These are phyloP conservation scores for Lipomyces spencermartinsiae DNA, from an alignment of 805 yeast genomes.

Conservation along the genomic window DNA sequence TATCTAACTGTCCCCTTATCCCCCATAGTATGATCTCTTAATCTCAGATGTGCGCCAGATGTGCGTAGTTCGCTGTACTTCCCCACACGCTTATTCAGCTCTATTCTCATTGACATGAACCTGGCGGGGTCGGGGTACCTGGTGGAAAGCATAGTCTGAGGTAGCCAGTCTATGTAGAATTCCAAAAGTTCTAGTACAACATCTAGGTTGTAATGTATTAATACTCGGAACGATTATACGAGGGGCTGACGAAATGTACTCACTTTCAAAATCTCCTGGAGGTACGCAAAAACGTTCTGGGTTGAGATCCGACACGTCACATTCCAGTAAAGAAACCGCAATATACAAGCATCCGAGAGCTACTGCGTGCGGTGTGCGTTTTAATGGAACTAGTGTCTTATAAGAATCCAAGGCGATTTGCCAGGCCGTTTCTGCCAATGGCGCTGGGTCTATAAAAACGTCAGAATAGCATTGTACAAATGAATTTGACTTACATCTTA, in stretches of 20 bases:
- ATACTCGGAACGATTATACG: background rate
- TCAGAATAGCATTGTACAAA: background rate
- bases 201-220: slow-evolving; percentile 12
- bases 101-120: slow-evolving; percentile 36
- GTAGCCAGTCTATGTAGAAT: slow-evolving; percentile 37
- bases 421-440: slow-evolving; percentile 66
- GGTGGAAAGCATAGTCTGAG: slow-evolving; percentile 26
- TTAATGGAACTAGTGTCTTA: slow-evolving; percentile 66
- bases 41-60: background rate
- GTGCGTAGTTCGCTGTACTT: background rate
- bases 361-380: slow-evolving; percentile 71
- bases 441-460: slow-evolving; percentile 49
- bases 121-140: slow-evolving; percentile 20
- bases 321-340: slow-evolving; percentile 54
- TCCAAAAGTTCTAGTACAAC: slow-evolving; percentile 35
- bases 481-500: slow-evolving; percentile 20
- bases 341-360: slow-evolving; percentile 67
- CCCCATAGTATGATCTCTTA: slow-evolving; percentile 30
- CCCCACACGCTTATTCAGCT: slow-evolving; percentile 23
- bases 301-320: slow-evolving; percentile 8
- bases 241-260: background rate
- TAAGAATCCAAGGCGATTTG: slow-evolving; percentile 68
- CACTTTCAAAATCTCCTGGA: slow-evolving; percentile 19
- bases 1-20: slow-evolving; percentile 37
- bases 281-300: slow-evolving; percentile 15